Evolutionary conservation across 169 alveolate species (phyloP).

Genomic region (Plasmodium falciparum): DNA sequence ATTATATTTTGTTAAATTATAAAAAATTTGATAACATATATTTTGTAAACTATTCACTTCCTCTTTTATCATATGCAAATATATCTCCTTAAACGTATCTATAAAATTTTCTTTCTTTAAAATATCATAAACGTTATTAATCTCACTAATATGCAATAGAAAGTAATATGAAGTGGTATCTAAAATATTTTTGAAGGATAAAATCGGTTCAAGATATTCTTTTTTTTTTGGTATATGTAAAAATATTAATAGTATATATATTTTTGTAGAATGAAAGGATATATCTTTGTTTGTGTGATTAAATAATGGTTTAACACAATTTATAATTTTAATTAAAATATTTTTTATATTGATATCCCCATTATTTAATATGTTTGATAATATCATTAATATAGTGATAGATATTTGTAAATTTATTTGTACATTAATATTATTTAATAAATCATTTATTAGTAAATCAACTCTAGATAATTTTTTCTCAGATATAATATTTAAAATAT

Average conservation of each 20-base stretch:
- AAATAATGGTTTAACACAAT: constrained; percentile 31
- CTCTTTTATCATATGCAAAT: constrained; percentile 32
- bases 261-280: constrained; percentile 60
- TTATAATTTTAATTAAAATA: constrained; percentile 54
- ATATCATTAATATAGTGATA: constrained; percentile 66
- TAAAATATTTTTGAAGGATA: constrained; percentile 4
- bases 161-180: constrained; percentile 22
- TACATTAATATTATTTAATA: constrained; percentile 68
- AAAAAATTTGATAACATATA: constrained; percentile 48
- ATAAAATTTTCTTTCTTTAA: constrained; percentile 50
- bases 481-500: constrained; percentile 66
- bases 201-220: constrained; percentile 46
- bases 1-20: constrained; percentile 35
- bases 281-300: constrained; percentile 36
- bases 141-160: constrained; percentile 68
- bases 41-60: constrained; percentile 31
- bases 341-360: constrained; percentile 36
- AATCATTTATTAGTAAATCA: constrained; percentile 72
- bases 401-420: constrained; percentile 44
- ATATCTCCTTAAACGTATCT: constrained; percentile 34
- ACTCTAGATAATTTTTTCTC: constrained; percentile 70
- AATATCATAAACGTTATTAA: constrained; percentile 60
- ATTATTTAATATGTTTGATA: constrained; percentile 62
- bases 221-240: constrained; percentile 57
- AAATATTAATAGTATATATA: constrained; percentile 51